Percentiles rank a stretch among this genome's conserved stretches.
Evolutionary conservation across 148 eudicot species (phyloP).

Genomic region (Heliamphora exappendiculata): DNA sequence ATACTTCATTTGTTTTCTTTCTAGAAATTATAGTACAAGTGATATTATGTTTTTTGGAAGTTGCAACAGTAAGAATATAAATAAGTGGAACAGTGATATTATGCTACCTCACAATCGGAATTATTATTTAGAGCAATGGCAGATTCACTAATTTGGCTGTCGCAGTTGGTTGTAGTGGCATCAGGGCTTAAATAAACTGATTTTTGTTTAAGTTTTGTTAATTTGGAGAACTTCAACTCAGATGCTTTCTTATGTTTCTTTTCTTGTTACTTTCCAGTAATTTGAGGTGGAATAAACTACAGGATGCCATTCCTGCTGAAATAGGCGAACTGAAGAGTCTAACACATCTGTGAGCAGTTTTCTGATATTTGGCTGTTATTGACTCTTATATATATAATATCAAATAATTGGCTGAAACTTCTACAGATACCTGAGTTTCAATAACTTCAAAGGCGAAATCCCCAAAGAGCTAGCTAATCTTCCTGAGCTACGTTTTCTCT

Average conservation of each 20-base stretch:
- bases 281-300: slow-evolving; percentile 95
- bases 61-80: too few species aligned
- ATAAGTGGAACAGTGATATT: too few species aligned
- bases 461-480: slow-evolving; percentile 91
- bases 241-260: slow-evolving; percentile 9
- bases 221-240: too few species aligned
- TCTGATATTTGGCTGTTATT: slow-evolving; percentile 2
- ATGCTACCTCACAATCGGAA: too few species aligned
- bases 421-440: slow-evolving; percentile 85
- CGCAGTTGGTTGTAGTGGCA: too few species aligned
- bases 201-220: too few species aligned
- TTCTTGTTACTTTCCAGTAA: slow-evolving; percentile 43
- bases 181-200: too few species aligned
- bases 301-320: slow-evolving; percentile 89
- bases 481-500: slow-evolving; percentile 74
- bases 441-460: slow-evolving; percentile 90
- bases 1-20: too few species aligned
- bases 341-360: slow-evolving; percentile 79
- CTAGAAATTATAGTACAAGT: too few species aligned
- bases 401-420: background rate
- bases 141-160: too few species aligned
- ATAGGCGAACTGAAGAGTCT: slow-evolving; percentile 90
- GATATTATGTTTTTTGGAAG: too few species aligned
- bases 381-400: background rate
- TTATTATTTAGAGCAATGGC: too few species aligned